phyloP scores from a whole-genome alignment of 768 basidiomycete genomes.

The Kwoniella dejecticola region DNA sequence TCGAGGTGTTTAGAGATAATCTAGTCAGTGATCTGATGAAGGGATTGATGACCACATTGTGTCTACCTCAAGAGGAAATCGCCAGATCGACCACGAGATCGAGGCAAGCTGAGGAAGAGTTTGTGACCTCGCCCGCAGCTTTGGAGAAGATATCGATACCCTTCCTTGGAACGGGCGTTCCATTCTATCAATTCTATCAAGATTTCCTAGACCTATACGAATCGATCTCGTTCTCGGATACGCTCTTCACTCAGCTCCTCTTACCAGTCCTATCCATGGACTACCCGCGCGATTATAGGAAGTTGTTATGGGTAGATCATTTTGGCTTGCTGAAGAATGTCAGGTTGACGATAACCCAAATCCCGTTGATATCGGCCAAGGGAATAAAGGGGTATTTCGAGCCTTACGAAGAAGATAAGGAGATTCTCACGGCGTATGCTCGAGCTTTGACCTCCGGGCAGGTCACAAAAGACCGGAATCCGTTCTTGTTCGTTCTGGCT shows the following conservation, averaged over 20 bases:
- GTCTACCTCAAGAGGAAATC: slow-evolving; percentile 57
- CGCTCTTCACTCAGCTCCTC: slow-evolving; percentile 71
- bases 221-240: slow-evolving; percentile 82
- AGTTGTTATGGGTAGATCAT: slow-evolving; percentile 79
- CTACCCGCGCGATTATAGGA: slow-evolving; percentile 80
- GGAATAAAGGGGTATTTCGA: slow-evolving; percentile 30
- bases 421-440: slow-evolving; percentile 40
- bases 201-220: slow-evolving; percentile 90
- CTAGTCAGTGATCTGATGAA: slow-evolving; percentile 59
- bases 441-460: slow-evolving; percentile 32
- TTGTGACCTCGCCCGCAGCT: too few species aligned
- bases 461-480: slow-evolving; percentile 26
- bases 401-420: slow-evolving; percentile 41
- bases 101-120: neutral
- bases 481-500: slow-evolving; percentile 41
- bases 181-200: slow-evolving; percentile 92
- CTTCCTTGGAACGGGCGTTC: slow-evolving; percentile 59
- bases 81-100: slow-evolving; percentile 47
- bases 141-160: slow-evolving; percentile 30
- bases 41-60: slow-evolving; percentile 63
- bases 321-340: slow-evolving; percentile 49
- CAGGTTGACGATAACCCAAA: slow-evolving; percentile 53
- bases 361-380: slow-evolving; percentile 57
- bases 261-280: slow-evolving; percentile 74
- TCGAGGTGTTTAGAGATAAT: slow-evolving; percentile 70